phyloP scores from a whole-genome alignment of 192 early-diverging fungal species.

The Dissophora ornata region DNA sequence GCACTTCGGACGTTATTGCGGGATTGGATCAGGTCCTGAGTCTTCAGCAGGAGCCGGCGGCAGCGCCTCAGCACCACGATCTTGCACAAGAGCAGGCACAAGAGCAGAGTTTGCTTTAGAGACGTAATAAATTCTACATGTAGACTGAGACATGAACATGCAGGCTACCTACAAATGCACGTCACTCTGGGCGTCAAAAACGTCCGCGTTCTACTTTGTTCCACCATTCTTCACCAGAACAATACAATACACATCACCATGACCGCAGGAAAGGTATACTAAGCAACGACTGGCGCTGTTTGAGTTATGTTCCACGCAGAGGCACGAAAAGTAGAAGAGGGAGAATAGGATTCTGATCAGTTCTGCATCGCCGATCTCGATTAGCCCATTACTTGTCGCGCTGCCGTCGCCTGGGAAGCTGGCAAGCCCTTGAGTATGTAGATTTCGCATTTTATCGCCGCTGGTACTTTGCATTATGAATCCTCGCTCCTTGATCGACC shows the following conservation, averaged over 20 bases:
- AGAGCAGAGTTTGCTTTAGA: conserved; percentile 5
- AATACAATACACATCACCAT: conserved; percentile 13
- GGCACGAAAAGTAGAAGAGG: too few species aligned
- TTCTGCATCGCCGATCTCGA: background rate
- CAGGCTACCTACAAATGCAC: too few species aligned
- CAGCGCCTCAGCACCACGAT: too few species aligned
- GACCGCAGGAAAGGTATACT: conserved; percentile 51
- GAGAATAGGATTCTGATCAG: background rate
- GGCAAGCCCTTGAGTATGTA: conserved; percentile 90
- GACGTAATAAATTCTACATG: too few species aligned
- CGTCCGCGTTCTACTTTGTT: background rate
- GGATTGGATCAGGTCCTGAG: conserved; percentile 3
- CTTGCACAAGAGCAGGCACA: too few species aligned
- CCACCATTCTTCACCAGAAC: background rate
- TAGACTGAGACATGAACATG: too few species aligned
- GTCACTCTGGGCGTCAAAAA: too few species aligned
- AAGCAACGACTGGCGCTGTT: too few species aligned
- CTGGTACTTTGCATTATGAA: too few species aligned
- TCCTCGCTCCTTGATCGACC: too few species aligned
- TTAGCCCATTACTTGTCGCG: conserved; percentile 82
- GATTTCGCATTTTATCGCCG: background rate
- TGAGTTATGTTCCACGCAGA: too few species aligned
- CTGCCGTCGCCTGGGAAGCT: conserved; percentile 96
- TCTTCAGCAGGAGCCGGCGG: conserved; percentile 2
- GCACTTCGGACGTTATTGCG: background rate